Conservation (phyloP, 306 rosid species). For the Sicyos baderoa region DNA sequence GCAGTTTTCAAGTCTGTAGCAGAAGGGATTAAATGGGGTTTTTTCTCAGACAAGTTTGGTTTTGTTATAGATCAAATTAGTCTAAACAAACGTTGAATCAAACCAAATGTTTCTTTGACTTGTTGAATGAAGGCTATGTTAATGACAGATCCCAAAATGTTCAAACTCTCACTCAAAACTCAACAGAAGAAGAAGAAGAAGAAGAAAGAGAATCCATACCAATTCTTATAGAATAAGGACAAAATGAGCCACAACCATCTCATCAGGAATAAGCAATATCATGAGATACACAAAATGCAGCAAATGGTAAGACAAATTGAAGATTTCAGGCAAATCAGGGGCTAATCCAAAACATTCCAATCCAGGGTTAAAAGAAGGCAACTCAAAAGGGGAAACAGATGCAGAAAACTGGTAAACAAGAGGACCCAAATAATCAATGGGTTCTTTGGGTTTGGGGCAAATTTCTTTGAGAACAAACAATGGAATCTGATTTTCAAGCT, state of each 20-base stretch:
- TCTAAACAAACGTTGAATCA: not conserved
- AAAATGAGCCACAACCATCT: not conserved
- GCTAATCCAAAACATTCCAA: not conserved
- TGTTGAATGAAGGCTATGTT: constrained; percentile 12
- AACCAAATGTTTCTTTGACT: not conserved
- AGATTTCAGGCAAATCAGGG: constrained; percentile 6
- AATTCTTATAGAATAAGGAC: not conserved
- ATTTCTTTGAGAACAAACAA: not conserved
- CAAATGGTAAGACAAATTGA: not conserved
- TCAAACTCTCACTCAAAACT: not conserved
- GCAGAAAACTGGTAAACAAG: not conserved
- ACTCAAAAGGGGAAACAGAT: constrained; percentile 10
- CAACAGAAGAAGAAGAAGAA: too few relatives aligned
- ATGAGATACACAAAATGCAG: constrained; percentile 15
- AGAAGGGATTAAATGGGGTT: not conserved
- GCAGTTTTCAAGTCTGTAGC: constrained; percentile 12
- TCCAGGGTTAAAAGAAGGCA: not conserved
- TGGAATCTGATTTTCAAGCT: constrained; percentile 22
- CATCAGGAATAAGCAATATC: not conserved
- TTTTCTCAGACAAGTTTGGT: not conserved
- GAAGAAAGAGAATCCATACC: not conserved
- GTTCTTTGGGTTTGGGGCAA: constrained; percentile 1
- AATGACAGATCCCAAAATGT: constrained; percentile 10
- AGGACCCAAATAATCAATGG: not conserved
- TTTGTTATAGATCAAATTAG: not conserved